Evolutionary conservation across 1,284 basidiomycete genomes (phyloP).

Genomic region (Veloboletus limbatus): DNA sequence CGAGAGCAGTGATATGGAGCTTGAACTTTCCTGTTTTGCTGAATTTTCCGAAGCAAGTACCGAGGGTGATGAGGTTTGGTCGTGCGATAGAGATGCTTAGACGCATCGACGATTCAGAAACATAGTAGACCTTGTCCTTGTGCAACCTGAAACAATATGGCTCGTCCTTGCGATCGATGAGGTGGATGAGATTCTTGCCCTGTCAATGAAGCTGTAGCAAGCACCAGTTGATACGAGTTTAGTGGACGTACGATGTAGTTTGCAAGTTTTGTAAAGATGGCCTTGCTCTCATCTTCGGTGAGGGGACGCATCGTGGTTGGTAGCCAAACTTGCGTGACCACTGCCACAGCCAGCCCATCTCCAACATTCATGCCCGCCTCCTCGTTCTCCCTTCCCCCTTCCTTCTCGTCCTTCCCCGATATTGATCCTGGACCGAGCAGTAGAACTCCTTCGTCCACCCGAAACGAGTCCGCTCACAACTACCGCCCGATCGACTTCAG

Average conservation of each 20-base stretch:
- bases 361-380: conserved; percentile 44
- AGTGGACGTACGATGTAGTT: conserved; percentile 75
- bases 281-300: conserved; percentile 84
- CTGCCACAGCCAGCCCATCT: conserved; percentile 11
- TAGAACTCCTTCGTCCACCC: conserved; percentile 15
- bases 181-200: conserved; percentile 89
- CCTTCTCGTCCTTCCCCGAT: conserved; percentile 67
- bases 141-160: conserved; percentile 90
- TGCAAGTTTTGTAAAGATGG: conserved; percentile 86
- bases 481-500: conserved; percentile 12
- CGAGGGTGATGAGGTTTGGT: conserved; percentile 89
- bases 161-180: conserved; percentile 84
- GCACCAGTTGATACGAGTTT: background rate
- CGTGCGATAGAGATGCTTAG: conserved; percentile 90
- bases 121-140: conserved; percentile 91
- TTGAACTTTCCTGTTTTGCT: conserved; percentile 98
- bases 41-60: conserved; percentile 98
- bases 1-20: conserved; percentile 91
- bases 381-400: conserved; percentile 57
- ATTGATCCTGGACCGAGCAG: conserved; percentile 39
- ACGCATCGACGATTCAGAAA: conserved; percentile 91
- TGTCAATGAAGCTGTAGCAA: conserved; percentile 27
- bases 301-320: conserved; percentile 65
- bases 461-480: conserved; percentile 11
- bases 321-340: background rate